Conservation (phyloP, 164 flowering plant genomes). For the Vitis labrusca region DNA sequence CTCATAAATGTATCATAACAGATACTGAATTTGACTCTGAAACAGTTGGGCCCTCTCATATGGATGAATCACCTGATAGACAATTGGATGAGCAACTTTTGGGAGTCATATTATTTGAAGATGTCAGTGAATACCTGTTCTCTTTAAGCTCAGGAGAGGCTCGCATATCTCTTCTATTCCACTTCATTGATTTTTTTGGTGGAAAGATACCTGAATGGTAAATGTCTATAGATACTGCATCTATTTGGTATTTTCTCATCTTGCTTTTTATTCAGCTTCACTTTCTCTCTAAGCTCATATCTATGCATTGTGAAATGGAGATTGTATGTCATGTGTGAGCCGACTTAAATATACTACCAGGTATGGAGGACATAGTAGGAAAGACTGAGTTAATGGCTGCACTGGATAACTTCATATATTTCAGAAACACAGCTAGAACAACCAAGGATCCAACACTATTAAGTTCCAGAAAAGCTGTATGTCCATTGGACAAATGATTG, state of each 20-base stretch:
- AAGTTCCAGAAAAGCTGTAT: no score
- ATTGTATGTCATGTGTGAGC: no score
- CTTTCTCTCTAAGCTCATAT: no score
- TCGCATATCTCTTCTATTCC: constrained; percentile 61
- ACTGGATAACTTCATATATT: no score
- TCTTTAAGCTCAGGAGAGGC: constrained; percentile 74
- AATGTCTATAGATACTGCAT: constrained; percentile 12
- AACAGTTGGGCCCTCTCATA: constrained; percentile 24
- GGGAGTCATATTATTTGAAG: constrained; percentile 75
- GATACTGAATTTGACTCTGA: constrained; percentile 10
- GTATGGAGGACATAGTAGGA: no score
- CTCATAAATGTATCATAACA: no score
- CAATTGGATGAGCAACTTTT: constrained; percentile 68
- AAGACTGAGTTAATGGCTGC: no score
- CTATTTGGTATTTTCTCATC: background rate
- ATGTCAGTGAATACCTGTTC: constrained; percentile 77
- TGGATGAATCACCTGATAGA: constrained; percentile 28
- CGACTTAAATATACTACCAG: no score
- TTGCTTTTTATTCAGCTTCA: background rate
- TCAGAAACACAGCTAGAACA: no score
- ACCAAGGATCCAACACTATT: no score
- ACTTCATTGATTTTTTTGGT: constrained; percentile 86
- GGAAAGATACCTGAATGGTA: constrained; percentile 69
- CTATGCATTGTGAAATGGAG: no score
- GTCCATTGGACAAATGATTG: no score